These are phyloP conservation scores for Amoebophrya sp. DNA, from an alignment of 169 alveolate genomes.

Conservation along the genomic window DNA sequence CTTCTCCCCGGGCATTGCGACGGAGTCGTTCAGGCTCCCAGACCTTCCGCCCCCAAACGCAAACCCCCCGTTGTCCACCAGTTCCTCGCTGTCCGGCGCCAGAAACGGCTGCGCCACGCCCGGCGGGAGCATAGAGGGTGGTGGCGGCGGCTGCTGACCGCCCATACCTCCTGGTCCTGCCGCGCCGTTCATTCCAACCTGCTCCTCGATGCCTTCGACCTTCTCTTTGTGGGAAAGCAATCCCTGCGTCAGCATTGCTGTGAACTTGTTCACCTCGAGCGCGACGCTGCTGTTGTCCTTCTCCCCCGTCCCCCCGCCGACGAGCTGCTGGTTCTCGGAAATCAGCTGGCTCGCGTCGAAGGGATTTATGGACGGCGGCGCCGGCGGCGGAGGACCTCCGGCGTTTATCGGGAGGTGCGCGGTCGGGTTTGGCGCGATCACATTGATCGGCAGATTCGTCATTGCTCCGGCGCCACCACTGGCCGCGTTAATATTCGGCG, in stretches of 20 bases:
- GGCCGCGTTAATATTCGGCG: no score
- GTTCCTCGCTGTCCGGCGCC: not conserved
- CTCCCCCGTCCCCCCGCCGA: not conserved
- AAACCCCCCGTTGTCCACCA: not conserved
- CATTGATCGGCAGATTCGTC: no score
- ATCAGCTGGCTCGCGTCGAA: not conserved
- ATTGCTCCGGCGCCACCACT: no score
- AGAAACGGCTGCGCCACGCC: not conserved
- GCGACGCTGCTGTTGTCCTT: not conserved
- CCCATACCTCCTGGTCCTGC: no score
- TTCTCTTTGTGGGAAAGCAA: not conserved
- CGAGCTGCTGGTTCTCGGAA: not conserved
- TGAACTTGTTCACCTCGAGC: not conserved
- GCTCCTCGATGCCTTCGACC: no score
- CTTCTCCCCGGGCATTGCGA: not conserved
- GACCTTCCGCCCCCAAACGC: not conserved
- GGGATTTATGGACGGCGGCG: not conserved
- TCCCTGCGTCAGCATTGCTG: not conserved
- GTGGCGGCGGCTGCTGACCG: no score
- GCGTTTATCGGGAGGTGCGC: no score
- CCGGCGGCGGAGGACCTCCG: not conserved
- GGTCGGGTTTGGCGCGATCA: no score
- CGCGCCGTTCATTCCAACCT: no score
- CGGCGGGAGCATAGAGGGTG: no score
- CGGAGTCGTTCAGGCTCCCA: not conserved